Evolutionary conservation across 805 yeast species (phyloP).

Genomic region (Pichia heedii): DNA sequence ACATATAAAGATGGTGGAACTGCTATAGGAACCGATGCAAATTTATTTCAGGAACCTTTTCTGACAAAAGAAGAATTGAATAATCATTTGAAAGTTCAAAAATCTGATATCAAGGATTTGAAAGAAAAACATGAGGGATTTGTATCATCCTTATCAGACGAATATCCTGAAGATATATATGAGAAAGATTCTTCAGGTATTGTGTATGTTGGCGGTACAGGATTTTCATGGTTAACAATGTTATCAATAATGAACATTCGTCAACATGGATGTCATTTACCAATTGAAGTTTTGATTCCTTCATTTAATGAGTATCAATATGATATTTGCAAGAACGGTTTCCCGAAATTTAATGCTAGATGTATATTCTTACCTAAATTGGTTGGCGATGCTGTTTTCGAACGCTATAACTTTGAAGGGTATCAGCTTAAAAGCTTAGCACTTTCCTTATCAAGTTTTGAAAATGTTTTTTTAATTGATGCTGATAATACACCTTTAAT

Average conservation of each 20-base stretch:
- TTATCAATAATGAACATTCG: constrained; percentile 55
- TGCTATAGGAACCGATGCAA: background rate
- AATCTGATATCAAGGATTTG: constrained; percentile 36
- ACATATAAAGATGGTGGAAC: background rate
- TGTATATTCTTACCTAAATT: constrained; percentile 56
- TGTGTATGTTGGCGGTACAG: constrained; percentile 73
- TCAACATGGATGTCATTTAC: constrained; percentile 53
- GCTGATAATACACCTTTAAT: constrained; percentile 34
- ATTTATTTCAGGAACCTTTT: background rate
- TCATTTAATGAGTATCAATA: constrained; percentile 58
- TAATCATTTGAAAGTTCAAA: constrained; percentile 38
- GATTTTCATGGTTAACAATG: constrained; percentile 59
- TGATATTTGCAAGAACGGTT: constrained; percentile 50
- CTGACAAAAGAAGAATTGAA: constrained; percentile 26
- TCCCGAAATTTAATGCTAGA: constrained; percentile 52
- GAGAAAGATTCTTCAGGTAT: constrained; percentile 40
- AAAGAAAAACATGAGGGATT: constrained; percentile 38
- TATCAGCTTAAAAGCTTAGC: constrained; percentile 20
- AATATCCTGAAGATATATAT: constrained; percentile 37
- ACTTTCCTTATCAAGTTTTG: constrained; percentile 34
- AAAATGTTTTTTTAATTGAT: constrained; percentile 33
- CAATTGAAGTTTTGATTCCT: constrained; percentile 78
- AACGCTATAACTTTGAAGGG: constrained; percentile 34
- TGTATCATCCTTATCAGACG: constrained; percentile 37
- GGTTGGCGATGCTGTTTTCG: constrained; percentile 51